These are phyloP conservation scores for Plasmopara muralis DNA, from an alignment of 352 stramenopile species.

Conservation along the genomic window DNA sequence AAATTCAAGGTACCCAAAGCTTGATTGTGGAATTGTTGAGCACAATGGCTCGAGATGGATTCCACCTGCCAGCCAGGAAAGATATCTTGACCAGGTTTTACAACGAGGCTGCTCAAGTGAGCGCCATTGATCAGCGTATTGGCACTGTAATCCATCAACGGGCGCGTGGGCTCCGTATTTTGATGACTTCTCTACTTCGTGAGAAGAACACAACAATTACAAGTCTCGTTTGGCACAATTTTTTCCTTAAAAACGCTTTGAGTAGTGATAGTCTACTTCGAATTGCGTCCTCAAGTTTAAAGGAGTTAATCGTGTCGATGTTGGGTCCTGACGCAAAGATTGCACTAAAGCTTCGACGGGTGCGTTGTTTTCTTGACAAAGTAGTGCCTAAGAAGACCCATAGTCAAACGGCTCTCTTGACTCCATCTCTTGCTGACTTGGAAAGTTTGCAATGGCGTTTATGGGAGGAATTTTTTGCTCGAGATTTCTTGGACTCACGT, in stretches of 20 bases:
- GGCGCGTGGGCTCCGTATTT: slow-evolving; percentile 22
- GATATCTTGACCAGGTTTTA: slow-evolving; percentile 12
- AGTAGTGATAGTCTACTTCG: slow-evolving; percentile 21
- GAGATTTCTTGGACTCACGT: not conserved
- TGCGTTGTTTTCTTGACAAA: slow-evolving; percentile 20
- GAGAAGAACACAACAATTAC: slow-evolving; percentile 3
- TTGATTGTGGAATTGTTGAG: slow-evolving; percentile 12
- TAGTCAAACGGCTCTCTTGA: not conserved
- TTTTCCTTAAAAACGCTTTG: slow-evolving; percentile 10
- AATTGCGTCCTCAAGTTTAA: slow-evolving; percentile 17
- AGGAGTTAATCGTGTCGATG: slow-evolving; percentile 6
- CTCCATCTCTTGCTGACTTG: slow-evolving; percentile 17
- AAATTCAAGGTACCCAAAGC: slow-evolving; percentile 8
- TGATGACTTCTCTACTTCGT: slow-evolving; percentile 16
- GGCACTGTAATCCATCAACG: slow-evolving; percentile 11
- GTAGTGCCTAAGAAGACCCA: slow-evolving; percentile 10
- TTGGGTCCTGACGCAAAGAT: slow-evolving; percentile 30
- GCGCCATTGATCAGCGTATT: slow-evolving; percentile 11
- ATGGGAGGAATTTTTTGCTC: slow-evolving; percentile 19
- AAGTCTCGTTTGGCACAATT: slow-evolving; percentile 12
- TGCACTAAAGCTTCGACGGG: slow-evolving; percentile 26
- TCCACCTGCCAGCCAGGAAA: slow-evolving; percentile 14
- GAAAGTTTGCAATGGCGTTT: slow-evolving; percentile 30
- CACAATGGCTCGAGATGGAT: slow-evolving; percentile 5
- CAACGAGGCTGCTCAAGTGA: slow-evolving; percentile 11